Percentiles rank a stretch among this genome's conserved stretches.
phyloP scores from a whole-genome alignment of 129 eudicot genomes.

The Chrysanthemum makinoi region DNA sequence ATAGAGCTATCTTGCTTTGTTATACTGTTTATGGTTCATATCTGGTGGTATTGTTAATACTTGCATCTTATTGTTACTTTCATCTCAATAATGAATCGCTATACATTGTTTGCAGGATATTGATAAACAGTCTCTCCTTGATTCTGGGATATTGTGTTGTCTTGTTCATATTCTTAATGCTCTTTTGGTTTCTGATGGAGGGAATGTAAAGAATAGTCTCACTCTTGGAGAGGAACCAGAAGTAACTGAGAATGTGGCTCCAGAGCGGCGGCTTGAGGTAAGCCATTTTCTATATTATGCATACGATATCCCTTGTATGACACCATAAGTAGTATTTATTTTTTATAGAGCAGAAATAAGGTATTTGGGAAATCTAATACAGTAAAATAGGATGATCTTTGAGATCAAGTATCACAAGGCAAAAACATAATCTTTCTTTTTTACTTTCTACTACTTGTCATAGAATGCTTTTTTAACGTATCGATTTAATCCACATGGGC shows the following conservation, averaged over 20 bases:
- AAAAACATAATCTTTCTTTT: slow-evolving; percentile 8
- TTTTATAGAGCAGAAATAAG: not conserved
- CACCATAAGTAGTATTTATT: not conserved
- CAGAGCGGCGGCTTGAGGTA: slow-evolving; percentile 82
- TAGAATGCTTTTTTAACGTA: not conserved
- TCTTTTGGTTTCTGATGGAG: slow-evolving; percentile 69
- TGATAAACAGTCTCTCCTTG: slow-evolving; percentile 95
- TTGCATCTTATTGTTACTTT: too few species aligned
- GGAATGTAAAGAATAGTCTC: slow-evolving; percentile 27
- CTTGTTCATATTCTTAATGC: slow-evolving; percentile 80
- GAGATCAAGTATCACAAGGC: not conserved
- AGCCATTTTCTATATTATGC: slow-evolving; percentile 8
- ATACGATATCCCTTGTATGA: not conserved
- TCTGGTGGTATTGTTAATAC: too few species aligned
- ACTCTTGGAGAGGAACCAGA: slow-evolving; percentile 30
- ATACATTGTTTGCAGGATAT: slow-evolving; percentile 53
- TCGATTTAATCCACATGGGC: not conserved
- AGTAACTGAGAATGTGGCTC: slow-evolving; percentile 31
- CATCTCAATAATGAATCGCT: slow-evolving; percentile 13
- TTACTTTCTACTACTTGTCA: not conserved
- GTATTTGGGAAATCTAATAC: not conserved
- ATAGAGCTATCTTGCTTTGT: not conserved
- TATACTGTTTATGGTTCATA: not conserved
- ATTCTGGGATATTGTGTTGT: slow-evolving; percentile 93
- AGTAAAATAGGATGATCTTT: not conserved